Evolutionary conservation across 345 rosid species (phyloP).

Genomic region (Hibiscus tridactylites): DNA sequence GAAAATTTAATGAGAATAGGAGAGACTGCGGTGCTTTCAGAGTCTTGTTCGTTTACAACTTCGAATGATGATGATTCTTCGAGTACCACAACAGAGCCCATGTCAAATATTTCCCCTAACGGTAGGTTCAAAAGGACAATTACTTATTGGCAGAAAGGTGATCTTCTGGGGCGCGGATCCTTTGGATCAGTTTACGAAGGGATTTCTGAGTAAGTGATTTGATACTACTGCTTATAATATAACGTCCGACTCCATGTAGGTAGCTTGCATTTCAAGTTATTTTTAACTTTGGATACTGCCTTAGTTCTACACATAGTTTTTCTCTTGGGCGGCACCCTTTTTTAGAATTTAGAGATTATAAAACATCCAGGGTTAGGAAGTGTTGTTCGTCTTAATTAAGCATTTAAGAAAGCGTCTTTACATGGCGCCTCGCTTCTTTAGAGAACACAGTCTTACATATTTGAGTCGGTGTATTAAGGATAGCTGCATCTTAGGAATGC

Average conservation of each 20-base stretch:
- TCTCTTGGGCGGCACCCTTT: neutral
- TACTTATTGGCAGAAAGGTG: slow-evolving; percentile 63
- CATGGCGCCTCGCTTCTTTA: neutral
- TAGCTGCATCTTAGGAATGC: neutral
- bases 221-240: neutral
- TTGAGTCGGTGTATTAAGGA: neutral
- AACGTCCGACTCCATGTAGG: neutral
- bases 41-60: slow-evolving; percentile 45
- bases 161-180: slow-evolving; percentile 76
- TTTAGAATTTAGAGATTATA: neutral
- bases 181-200: slow-evolving; percentile 93
- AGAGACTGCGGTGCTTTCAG: slow-evolving; percentile 28
- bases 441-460: neutral
- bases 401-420: neutral
- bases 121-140: slow-evolving; percentile 36
- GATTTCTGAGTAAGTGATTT: slow-evolving; percentile 56
- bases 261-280: neutral
- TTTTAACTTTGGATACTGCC: neutral
- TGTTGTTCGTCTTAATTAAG: neutral
- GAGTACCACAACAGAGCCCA: slow-evolving; percentile 48
- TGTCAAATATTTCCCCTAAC: slow-evolving; percentile 56
- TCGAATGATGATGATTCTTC: slow-evolving; percentile 72
- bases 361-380: neutral
- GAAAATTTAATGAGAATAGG: slow-evolving; percentile 20
- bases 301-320: neutral